Evolutionary conservation across 257 asterid species (phyloP).

Genomic region (Cinchona pubescens): DNA sequence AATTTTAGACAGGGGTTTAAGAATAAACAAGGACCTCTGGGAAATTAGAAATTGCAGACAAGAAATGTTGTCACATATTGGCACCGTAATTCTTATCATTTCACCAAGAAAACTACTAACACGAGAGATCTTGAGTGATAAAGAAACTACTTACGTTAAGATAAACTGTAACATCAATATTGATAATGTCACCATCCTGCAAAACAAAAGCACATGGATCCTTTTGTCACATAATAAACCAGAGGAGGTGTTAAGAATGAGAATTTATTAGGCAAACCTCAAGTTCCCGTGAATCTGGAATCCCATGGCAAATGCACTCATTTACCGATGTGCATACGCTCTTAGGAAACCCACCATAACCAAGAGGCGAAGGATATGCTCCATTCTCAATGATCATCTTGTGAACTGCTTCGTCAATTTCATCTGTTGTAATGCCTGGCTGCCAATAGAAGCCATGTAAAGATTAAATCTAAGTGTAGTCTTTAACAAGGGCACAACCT

Average conservation of each 20-base stretch:
- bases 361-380: constrained; percentile 98
- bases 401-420: constrained; percentile 92
- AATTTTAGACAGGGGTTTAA: neutral
- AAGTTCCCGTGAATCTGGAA: constrained; percentile 93
- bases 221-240: neutral
- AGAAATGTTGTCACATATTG: neutral
- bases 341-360: constrained; percentile 97
- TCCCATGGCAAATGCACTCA: constrained; percentile 99
- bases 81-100: neutral
- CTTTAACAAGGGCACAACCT: neutral
- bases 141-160: constrained; percentile 66
- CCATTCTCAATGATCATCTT: constrained; percentile 88
- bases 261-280: constrained; percentile 49
- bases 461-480: constrained; percentile 18
- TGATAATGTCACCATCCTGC: constrained; percentile 98
- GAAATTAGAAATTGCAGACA: neutral
- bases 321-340: constrained; percentile 98
- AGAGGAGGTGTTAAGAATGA: neutral
- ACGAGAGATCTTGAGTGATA: neutral
- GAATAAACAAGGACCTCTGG: neutral
- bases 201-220: constrained; percentile 22
- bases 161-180: constrained; percentile 93
- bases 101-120: neutral
- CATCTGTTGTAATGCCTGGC: constrained; percentile 98
- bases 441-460: constrained; percentile 51